Evolutionary conservation across 2,329 filamentous ascomycete genomes (phyloP).

Genomic region (Xylariaceae sp.): DNA sequence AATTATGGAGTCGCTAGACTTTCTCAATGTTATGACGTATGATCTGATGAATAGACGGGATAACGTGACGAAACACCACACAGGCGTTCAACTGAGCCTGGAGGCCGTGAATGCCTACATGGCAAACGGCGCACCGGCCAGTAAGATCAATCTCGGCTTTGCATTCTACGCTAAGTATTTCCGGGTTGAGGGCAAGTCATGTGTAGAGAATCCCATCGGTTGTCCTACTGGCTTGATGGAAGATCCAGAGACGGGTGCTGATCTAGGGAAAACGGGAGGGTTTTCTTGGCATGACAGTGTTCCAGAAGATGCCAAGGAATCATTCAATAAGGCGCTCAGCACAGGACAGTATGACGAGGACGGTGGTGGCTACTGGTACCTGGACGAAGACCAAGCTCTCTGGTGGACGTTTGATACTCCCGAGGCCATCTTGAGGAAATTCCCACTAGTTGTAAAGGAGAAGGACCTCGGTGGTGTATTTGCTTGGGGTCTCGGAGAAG

Average conservation of each 20-base stretch:
- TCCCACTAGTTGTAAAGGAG: constrained; percentile 36
- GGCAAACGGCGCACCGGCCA: constrained; percentile 57
- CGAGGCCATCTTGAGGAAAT: constrained; percentile 37
- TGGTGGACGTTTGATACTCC: constrained; percentile 45
- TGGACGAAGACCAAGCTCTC: constrained; percentile 35
- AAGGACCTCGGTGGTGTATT: constrained; percentile 42
- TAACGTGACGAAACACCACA: constrained; percentile 67
- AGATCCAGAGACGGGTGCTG: constrained; percentile 62
- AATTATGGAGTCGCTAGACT: constrained; percentile 67
- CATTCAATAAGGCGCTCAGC: constrained; percentile 34
- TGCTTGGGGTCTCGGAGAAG: constrained; percentile 44
- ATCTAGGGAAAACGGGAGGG: constrained; percentile 54
- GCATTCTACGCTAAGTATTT: constrained; percentile 75
- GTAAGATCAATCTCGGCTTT: constrained; percentile 69
- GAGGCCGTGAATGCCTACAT: constrained; percentile 65
- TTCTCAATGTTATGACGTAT: constrained; percentile 75
- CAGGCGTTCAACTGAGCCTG: constrained; percentile 60
- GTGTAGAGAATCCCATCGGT: constrained; percentile 55
- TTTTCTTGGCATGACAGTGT: constrained; percentile 41
- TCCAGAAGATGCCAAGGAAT: constrained; percentile 35
- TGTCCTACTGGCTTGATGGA: constrained; percentile 67
- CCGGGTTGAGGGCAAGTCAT: constrained; percentile 55
- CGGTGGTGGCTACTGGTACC: constrained; percentile 42
- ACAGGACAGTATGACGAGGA: constrained; percentile 37
- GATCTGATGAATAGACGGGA: constrained; percentile 78